phyloP scores from a whole-genome alignment of 2,329 filamentous ascomycete genomes.

The Coniella lustricola region DNA sequence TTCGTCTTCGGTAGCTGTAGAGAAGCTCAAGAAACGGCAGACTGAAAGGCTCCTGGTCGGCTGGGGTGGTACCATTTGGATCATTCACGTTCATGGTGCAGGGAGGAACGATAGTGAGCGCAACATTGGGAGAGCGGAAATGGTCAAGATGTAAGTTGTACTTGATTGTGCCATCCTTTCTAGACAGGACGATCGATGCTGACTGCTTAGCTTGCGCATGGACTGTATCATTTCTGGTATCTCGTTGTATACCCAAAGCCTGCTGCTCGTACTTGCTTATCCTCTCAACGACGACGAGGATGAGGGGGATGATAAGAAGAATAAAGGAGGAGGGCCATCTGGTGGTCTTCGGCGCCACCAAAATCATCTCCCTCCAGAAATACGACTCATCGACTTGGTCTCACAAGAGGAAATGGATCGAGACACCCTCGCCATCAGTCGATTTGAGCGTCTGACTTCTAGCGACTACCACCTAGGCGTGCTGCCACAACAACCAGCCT shows the following conservation, averaged over 20 bases:
- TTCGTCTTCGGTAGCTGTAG: constrained; percentile 31
- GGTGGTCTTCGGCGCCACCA: constrained; percentile 64
- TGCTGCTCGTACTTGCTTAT: constrained; percentile 88
- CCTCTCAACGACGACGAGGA: constrained; percentile 62
- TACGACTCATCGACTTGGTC: constrained; percentile 82
- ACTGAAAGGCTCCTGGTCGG: constrained; percentile 82
- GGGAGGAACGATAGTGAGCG: constrained; percentile 63
- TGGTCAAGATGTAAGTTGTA: constrained; percentile 75
- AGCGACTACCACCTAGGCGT: constrained; percentile 89
- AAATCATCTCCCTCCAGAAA: constrained; percentile 78
- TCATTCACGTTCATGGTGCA: constrained; percentile 75
- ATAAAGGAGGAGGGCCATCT: constrained; percentile 47
- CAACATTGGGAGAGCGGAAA: constrained; percentile 74
- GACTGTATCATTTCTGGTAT: constrained; percentile 98
- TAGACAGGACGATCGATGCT: constrained; percentile 15
- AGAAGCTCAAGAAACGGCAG: constrained; percentile 39
- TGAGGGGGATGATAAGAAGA: constrained; percentile 34
- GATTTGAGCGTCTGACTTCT: constrained; percentile 77
- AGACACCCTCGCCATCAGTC: constrained; percentile 76
- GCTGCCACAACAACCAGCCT: constrained; percentile 62
- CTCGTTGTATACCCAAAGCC: constrained; percentile 87
- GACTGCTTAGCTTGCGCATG: constrained; percentile 66
- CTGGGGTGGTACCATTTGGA: constrained; percentile 95
- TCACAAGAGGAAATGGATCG: constrained; percentile 84
- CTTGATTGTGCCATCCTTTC: too few relatives aligned